These are phyloP conservation scores for Backusella westeae DNA, from an alignment of 192 early-diverging fungal genomes.

Conservation along the genomic window DNA sequence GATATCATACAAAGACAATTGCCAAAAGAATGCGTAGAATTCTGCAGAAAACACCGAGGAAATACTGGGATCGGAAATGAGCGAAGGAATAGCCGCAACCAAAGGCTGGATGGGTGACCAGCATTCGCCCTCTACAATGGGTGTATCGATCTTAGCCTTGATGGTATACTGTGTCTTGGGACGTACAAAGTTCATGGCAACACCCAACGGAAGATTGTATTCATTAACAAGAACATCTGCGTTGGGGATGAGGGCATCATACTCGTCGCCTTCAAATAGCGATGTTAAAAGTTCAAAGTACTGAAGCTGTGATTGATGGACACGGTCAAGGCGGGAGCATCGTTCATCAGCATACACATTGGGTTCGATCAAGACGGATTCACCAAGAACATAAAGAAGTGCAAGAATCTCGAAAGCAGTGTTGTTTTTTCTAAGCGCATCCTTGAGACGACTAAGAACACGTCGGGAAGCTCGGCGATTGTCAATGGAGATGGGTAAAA, in stretches of 20 bases:
- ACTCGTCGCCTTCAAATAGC: constrained; percentile 48
- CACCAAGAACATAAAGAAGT: constrained; percentile 59
- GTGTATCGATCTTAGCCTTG: background rate
- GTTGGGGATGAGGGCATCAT: constrained; percentile 44
- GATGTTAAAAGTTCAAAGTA: constrained; percentile 60
- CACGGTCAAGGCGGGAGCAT: constrained; percentile 58
- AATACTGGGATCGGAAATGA: background rate
- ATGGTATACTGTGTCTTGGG: constrained; percentile 33
- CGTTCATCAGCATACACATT: constrained; percentile 48
- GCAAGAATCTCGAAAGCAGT: constrained; percentile 55
- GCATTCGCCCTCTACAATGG: background rate
- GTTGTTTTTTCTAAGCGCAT: constrained; percentile 53
- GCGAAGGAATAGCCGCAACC: background rate
- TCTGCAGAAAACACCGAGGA: constrained; percentile 33
- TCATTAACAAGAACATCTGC: constrained; percentile 45
- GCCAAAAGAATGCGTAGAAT: constrained; percentile 83
- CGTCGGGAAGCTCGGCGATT: constrained; percentile 49
- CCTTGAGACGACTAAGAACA: constrained; percentile 50
- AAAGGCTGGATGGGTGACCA: background rate
- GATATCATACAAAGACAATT: constrained; percentile 73
- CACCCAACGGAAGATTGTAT: constrained; percentile 60
- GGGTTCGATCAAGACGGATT: constrained; percentile 45
- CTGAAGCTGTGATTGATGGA: constrained; percentile 61
- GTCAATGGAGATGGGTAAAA: constrained; percentile 47
- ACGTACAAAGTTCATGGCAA: constrained; percentile 64